Evolutionary conservation across 306 rosid genomes (phyloP), one percentile per base, ranked within the genome.

Genomic region (Prosopis cineraria): DNA sequence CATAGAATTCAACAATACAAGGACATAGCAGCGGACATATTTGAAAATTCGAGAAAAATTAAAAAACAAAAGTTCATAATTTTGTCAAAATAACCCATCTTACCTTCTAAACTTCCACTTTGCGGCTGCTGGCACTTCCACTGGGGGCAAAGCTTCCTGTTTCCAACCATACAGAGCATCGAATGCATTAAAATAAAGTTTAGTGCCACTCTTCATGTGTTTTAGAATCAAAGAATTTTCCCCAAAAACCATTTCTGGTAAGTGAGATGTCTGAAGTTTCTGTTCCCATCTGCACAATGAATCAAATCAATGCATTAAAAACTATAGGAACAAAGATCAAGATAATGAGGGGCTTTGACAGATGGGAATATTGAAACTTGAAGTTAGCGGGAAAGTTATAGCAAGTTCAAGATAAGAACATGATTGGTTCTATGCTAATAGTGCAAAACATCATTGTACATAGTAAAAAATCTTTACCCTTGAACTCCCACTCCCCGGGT

Each of bases 231-330:
- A 84, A 72, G 82, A 76, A 71, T 91, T 91, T 45, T 88, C 98
- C 78, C 99, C 99, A 41, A 95, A 95, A 80, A 95, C 89, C 99
- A 95, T 95, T 88, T 95, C 98, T 2, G 99, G 99, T 74, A 95
- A 81, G 78, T 95, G 99, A 66, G 91, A 87, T 3, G 97, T 95
- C 53, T 83, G 71, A 55, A 95, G 99, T 81, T 85, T 93, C 76
- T 91, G 83, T 73, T 90, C 99, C 98, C 98, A 95, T 81, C 99
- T 95, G 81, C 69, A 77, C 63, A 63, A 52, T 80, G 52, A 71
- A 72, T 59, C 80, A 83, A n/a, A 25, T 24, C 25, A 27, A 59
- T 47, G 48, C 9, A 29, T 55, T 19, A 17, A n/a, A 60, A 70
- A 73, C 20, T 37, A 9, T 67, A 56, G 37, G 34, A 37, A 16